phyloP scores from a whole-genome alignment of 1,139 yeast genomes.

The Magnusiomyces magnusii region DNA sequence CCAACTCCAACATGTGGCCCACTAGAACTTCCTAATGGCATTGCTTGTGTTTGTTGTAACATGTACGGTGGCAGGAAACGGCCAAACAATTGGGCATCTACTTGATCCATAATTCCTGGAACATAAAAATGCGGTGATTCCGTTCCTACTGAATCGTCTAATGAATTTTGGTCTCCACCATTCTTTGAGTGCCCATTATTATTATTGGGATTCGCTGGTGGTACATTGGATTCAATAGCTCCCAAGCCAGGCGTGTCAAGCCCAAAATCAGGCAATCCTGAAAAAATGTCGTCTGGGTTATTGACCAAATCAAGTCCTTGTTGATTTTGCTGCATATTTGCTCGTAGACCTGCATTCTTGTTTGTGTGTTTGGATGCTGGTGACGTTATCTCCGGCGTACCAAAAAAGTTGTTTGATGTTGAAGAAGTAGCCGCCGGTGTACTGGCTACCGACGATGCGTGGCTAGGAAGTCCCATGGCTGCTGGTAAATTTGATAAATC shows the following conservation, averaged over 20 bases:
- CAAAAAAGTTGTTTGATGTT: neutral
- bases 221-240: neutral
- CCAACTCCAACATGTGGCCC: slow-evolving; percentile 6
- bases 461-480: neutral
- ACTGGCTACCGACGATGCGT: neutral
- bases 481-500: neutral
- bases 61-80: slow-evolving; percentile 76
- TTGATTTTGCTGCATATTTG: neutral
- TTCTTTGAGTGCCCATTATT: neutral
- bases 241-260: neutral
- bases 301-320: neutral
- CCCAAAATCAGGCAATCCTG: neutral
- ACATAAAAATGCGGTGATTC: slow-evolving; percentile 37
- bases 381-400: neutral
- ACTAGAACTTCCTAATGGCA: neutral
- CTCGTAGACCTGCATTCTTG: neutral
- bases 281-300: neutral
- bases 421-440: slow-evolving; percentile 1
- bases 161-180: neutral
- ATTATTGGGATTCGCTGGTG: neutral
- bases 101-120: slow-evolving; percentile 76
- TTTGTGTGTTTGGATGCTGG: neutral
- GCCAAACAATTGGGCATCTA: slow-evolving; percentile 80
- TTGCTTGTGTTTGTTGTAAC: slow-evolving; percentile 32
- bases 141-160: neutral